These are phyloP conservation scores for Ogataea parapolymorpha DNA, from an alignment of 805 yeast genomes.

Conservation along the genomic window DNA sequence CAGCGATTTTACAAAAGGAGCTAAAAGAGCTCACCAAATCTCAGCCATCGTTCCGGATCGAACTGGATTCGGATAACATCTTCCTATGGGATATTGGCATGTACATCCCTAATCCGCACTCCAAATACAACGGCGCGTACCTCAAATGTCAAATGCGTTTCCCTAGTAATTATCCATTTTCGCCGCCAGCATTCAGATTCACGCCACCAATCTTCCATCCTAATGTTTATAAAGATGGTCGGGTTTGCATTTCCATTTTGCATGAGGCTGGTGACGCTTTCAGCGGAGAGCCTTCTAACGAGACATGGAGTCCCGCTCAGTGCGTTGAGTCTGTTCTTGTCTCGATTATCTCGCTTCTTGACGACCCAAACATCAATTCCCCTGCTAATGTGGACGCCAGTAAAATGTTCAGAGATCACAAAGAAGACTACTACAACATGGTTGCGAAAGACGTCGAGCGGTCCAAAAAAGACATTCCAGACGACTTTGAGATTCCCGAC, in stretches of 20 bases:
- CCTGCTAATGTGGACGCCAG: constrained; percentile 98
- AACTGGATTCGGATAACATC: constrained; percentile 52
- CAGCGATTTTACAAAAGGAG: constrained; percentile 35
- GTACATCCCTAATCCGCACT: constrained; percentile 85
- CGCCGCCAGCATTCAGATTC: constrained; percentile 91
- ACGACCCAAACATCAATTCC: constrained; percentile 88
- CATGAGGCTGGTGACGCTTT: constrained; percentile 91
- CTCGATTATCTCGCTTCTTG: constrained; percentile 84
- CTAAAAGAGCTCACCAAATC: constrained; percentile 30
- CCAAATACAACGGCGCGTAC: constrained; percentile 91
- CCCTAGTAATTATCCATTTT: constrained; percentile 86
- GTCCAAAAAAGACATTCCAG: constrained; percentile 82
- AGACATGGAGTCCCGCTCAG: constrained; percentile 93
- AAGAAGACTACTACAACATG: constrained; percentile 68
- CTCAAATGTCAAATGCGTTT: constrained; percentile 92
- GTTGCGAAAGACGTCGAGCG: constrained; percentile 80
- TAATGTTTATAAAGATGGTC: constrained; percentile 89
- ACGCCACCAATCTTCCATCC: constrained; percentile 95
- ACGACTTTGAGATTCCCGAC: constrained; percentile 77
- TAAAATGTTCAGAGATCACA: constrained; percentile 80
- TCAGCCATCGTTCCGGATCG: constrained; percentile 33
- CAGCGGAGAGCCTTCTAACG: constrained; percentile 87
- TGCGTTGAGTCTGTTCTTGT: constrained; percentile 88
- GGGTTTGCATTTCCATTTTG: constrained; percentile 86
- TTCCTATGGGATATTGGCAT: constrained; percentile 81